Evolutionary conservation across 345 rosid species (phyloP), one percentile per base, ranked within the genome.

Genomic region (thale cress (Arabidopsis thaliana)): DNA sequence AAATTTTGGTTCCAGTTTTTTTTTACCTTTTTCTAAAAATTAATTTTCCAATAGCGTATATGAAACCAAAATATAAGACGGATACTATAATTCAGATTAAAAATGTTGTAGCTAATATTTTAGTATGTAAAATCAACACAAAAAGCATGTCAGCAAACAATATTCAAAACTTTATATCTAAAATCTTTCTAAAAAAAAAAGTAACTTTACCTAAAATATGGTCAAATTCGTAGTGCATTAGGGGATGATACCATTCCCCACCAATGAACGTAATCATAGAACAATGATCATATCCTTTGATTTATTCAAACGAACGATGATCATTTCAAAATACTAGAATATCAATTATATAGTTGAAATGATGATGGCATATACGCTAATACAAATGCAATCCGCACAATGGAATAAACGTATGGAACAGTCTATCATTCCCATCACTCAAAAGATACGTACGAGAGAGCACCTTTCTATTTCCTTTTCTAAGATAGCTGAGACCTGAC

Each of bases 261-360:
- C 62, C 62, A 62, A 25, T 3, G 45, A 73, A 42, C 56, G 53
- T 32, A 63, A 62, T 46, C 70, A 73, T 38, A 40, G 51, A 60
- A 16, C 16, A 59, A 59, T 36, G 25, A 71, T 59, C 49, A 46
- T 28, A 28, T 28, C 0, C 4, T 28, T 16, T 16, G 20, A 16
- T 16, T 16, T 16, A 16, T 16, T 28, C 32, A 28, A 28, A 28
- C 32, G 32, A 28, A 28, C 32, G 32, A 28, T 28, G 32, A 28
- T 28, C 32, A 28, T 28, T 28, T 28, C 32, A 70, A 46, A 44
- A 57, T 33, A 57, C 28, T 9, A 14, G n/a, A 59, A 59, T 48
- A 25, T 59, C 49, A 6, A 48, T 16, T 16, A 16, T 16, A 16
- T 71, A 9, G 30, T 59, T 59, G 75, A 59, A 56, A 13, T 59